A percentile compares a stretch with the other conserved stretches of the same genome.
These are phyloP conservation scores for Zarea fungicola DNA, from an alignment of 2,329 filamentous ascomycete genomes.

Conservation along the genomic window DNA sequence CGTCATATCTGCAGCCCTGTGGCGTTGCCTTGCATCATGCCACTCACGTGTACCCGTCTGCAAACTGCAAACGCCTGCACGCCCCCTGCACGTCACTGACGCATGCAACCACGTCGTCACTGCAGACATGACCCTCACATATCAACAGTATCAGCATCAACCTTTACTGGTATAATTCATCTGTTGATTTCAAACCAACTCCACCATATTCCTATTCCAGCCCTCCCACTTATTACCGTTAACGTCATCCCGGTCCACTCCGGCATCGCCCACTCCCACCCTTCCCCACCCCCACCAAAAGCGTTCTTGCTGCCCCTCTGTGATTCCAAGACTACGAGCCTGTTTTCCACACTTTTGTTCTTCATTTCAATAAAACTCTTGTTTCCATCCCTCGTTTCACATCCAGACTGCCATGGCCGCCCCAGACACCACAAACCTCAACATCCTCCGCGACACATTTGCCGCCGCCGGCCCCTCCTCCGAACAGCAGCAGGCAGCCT, in stretches of 20 bases:
- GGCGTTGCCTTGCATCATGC: not conserved
- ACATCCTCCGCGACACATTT: conserved; percentile 31
- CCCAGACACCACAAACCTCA: conserved; percentile 14
- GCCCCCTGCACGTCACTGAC: too few species aligned
- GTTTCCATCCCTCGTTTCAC: not conserved
- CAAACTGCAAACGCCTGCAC: not conserved
- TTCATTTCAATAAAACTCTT: not conserved
- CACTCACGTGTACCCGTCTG: not conserved
- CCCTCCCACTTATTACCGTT: not conserved
- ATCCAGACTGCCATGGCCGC: conserved; percentile 7
- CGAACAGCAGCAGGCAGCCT: conserved; percentile 32
- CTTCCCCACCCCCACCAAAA: conserved; percentile 9
- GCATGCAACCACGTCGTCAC: too few species aligned
- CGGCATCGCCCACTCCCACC: not conserved
- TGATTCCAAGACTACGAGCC: conserved; percentile 1
- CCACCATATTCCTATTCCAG: not conserved
- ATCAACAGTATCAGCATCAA: too few species aligned
- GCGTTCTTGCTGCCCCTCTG: too few species aligned
- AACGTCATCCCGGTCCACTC: conserved; percentile 11
- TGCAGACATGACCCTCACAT: too few species aligned
- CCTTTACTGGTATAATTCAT: not conserved
- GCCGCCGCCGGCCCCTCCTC: conserved; percentile 26
- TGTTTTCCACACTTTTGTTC: not conserved
- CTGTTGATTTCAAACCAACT: not conserved
- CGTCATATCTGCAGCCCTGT: too few species aligned